Conservation (phyloP, 2,329 filamentous ascomycete species). For the Colletotrichum sp. region DNA sequence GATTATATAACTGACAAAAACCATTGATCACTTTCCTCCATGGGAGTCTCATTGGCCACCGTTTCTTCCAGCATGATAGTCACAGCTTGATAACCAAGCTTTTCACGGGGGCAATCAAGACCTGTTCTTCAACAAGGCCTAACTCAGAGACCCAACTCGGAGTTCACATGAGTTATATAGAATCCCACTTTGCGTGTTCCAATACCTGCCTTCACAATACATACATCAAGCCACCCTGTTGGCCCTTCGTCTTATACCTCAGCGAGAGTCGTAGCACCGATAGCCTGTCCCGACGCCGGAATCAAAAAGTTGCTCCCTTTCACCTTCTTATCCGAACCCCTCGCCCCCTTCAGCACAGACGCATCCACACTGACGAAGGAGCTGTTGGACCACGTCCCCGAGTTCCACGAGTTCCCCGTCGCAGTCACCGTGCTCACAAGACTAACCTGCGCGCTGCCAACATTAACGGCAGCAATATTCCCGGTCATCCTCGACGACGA, state of each 20-base stretch:
- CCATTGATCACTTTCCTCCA: background rate
- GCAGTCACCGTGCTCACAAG: conserved; percentile 27
- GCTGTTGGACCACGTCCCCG: conserved; percentile 40
- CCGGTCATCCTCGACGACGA: conserved; percentile 37
- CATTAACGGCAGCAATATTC: conserved; percentile 45
- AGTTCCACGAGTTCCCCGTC: conserved; percentile 46
- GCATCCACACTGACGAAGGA: conserved; percentile 41
- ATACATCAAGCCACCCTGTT: background rate
- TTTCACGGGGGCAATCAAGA: background rate
- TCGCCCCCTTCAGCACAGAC: conserved; percentile 36
- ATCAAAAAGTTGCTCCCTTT: conserved; percentile 43
- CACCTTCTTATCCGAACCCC: conserved; percentile 40
- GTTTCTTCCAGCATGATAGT: background rate
- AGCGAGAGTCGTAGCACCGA: conserved; percentile 38
- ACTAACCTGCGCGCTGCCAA: conserved; percentile 24
- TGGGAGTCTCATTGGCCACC: background rate
- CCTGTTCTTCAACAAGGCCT: background rate
- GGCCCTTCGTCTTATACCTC: background rate
- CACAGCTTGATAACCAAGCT: background rate
- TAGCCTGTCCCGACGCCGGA: conserved; percentile 36
- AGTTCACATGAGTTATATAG: background rate
- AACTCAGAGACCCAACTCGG: background rate
- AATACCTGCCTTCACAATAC: background rate
- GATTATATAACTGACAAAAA: background rate
- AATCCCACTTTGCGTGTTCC: background rate